phyloP scores from a whole-genome alignment of 2,329 filamentous ascomycete species.

The Emydomyces testavorans region DNA sequence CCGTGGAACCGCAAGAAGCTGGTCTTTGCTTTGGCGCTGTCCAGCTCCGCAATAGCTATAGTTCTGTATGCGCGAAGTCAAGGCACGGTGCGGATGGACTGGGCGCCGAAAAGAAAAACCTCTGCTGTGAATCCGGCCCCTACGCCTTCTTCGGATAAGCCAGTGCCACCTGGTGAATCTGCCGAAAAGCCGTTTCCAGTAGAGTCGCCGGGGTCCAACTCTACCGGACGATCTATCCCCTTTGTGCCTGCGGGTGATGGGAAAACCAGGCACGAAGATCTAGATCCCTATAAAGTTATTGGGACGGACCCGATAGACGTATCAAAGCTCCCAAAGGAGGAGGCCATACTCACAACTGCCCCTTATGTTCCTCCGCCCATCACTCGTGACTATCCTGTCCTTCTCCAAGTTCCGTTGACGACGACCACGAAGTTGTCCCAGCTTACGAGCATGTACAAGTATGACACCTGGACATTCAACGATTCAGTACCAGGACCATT shows the following conservation, averaged over 20 bases:
- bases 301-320: constrained; percentile 7
- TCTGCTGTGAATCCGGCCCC: constrained; percentile 4
- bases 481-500: constrained; percentile 27
- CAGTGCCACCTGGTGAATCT: constrained; percentile 1
- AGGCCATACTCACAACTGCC: constrained; percentile 23
- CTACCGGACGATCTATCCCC: constrained; percentile 5
- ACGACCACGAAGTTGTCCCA: constrained; percentile 23
- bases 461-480: constrained; percentile 31
- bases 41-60: not conserved
- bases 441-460: constrained; percentile 27
- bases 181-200: constrained; percentile 7
- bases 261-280: not conserved
- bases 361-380: constrained; percentile 26
- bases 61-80: not conserved
- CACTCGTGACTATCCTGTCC: constrained; percentile 23
- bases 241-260: not conserved
- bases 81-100: constrained; percentile 8
- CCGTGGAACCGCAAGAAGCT: constrained; percentile 3
- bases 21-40: not conserved
- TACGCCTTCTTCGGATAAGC: constrained; percentile 5
- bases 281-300: not conserved
- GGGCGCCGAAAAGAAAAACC: constrained; percentile 1
- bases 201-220: not conserved
- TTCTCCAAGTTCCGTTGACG: constrained; percentile 24
- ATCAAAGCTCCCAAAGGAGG: constrained; percentile 22